These are phyloP conservation scores for Licmophora abbreviata DNA, from an alignment of 108 stramenopile genomes.

Conservation along the genomic window DNA sequence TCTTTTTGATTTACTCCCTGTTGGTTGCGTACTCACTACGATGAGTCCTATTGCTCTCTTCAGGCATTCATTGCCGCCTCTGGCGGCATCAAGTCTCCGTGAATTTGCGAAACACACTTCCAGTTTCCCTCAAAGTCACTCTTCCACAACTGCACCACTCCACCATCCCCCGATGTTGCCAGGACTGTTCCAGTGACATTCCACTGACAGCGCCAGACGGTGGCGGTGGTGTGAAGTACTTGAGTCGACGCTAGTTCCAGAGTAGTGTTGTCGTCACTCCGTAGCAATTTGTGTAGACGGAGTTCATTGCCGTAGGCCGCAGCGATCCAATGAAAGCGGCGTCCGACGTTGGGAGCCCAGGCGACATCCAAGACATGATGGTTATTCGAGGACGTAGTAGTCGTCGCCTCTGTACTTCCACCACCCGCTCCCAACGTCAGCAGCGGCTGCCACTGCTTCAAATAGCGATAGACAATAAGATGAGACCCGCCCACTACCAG, in stretches of 20 bases:
- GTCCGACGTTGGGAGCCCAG: slow-evolving; percentile 93
- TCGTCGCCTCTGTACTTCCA: slow-evolving; percentile 24
- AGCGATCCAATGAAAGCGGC: slow-evolving; percentile 84
- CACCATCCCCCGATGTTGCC: slow-evolving; percentile 75
- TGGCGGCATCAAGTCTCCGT: slow-evolving; percentile 7
- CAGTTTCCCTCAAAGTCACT: slow-evolving; percentile 56
- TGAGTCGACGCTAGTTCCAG: slow-evolving; percentile 59
- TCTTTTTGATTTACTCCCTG: too few species aligned
- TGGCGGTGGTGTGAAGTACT: slow-evolving; percentile 26
- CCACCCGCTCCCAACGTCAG: slow-evolving; percentile 35
- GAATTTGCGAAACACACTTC: slow-evolving; percentile 65
- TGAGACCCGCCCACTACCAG: slow-evolving; percentile 70
- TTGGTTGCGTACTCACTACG: too few species aligned
- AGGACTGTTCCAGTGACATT: slow-evolving; percentile 91
- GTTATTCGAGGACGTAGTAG: not conserved
- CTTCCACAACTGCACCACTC: slow-evolving; percentile 78
- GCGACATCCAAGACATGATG: slow-evolving; percentile 73
- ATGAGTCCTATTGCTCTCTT: too few species aligned
- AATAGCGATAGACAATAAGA: slow-evolving; percentile 58
- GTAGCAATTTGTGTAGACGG: slow-evolving; percentile 25
- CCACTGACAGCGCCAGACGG: slow-evolving; percentile 78
- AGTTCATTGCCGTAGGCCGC: slow-evolving; percentile 41
- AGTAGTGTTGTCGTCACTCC: not conserved
- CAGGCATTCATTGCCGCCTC: not conserved
- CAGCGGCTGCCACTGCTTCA: slow-evolving; percentile 59